These are phyloP conservation scores for Venturiaceae sp. DNA, from an alignment of 2,329 filamentous ascomycete genomes.

Conservation along the genomic window DNA sequence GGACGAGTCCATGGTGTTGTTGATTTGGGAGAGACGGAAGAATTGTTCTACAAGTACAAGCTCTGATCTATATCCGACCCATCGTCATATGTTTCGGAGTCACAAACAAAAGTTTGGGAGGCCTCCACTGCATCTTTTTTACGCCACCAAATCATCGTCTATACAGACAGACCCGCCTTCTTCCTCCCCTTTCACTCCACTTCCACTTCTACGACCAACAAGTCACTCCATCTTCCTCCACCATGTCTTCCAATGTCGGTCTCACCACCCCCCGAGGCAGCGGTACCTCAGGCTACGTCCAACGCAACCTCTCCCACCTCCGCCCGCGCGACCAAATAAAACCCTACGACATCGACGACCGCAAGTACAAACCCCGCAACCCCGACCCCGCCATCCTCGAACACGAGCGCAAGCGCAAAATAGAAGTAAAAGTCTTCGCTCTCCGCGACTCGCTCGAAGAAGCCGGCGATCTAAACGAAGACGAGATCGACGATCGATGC, in stretches of 20 bases:
- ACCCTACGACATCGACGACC: constrained; percentile 65
- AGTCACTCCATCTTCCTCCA: constrained; percentile 2
- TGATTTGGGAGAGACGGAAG: neutral
- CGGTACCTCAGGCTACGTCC: constrained; percentile 94
- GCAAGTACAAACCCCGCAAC: constrained; percentile 56
- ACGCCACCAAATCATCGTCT: neutral
- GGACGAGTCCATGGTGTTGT: neutral
- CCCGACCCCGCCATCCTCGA: constrained; percentile 90
- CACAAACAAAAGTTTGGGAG: neutral
- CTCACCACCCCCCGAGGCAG: constrained; percentile 89
- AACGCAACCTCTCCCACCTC: constrained; percentile 86
- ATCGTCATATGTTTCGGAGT: neutral
- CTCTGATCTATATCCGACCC: neutral
- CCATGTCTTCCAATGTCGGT: constrained; percentile 95
- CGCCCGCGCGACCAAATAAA: constrained; percentile 63
- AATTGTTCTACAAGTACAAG: neutral
- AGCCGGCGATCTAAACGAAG: constrained; percentile 70
- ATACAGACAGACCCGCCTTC: neutral
- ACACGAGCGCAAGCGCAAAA: constrained; percentile 81
- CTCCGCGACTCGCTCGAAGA: constrained; percentile 87
- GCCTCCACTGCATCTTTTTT: neutral
- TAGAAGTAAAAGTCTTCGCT: constrained; percentile 91
- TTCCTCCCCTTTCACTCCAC: neutral
- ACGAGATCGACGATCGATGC: constrained; percentile 77
- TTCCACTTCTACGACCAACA: neutral